Percentiles rank a stretch among this genome's conserved stretches.
Conservation (phyloP, 2,329 filamentous ascomycete species). For the Xenoacremonium recifei region DNA sequence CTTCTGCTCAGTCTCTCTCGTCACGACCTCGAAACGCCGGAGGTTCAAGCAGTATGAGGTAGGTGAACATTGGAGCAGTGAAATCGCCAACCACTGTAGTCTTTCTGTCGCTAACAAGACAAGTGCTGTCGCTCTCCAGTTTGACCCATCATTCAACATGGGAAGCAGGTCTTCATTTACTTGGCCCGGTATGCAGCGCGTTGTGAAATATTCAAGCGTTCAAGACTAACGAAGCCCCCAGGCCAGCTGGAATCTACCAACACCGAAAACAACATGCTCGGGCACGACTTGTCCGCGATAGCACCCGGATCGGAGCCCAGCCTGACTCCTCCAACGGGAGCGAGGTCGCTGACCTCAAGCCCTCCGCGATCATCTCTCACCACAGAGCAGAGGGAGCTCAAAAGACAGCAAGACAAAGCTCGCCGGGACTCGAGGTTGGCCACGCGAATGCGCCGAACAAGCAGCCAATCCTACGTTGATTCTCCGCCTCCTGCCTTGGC, state of each 20-base stretch:
- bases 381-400: conserved; percentile 60
- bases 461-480: conserved; percentile 44
- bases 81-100: neutral
- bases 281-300: conserved; percentile 47
- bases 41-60: conserved; percentile 23
- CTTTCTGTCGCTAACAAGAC: conserved; percentile 11
- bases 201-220: neutral
- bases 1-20: conserved; percentile 12
- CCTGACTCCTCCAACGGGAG: conserved; percentile 48
- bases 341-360: conserved; percentile 56
- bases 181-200: conserved; percentile 44
- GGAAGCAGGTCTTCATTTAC: conserved; percentile 48
- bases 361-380: conserved; percentile 55
- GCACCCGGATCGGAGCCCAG: conserved; percentile 47
- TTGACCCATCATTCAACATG: conserved; percentile 52
- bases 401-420: conserved; percentile 58
- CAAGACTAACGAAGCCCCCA: conserved; percentile 9
- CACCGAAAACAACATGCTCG: conserved; percentile 36
- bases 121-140: conserved; percentile 51
- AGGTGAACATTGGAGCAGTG: conserved; percentile 6
- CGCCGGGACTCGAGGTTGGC: conserved; percentile 58
- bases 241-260: conserved; percentile 35
- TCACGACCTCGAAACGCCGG: conserved; percentile 10
- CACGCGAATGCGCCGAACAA: conserved; percentile 48
- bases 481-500: conserved; percentile 32